phyloP scores from a whole-genome alignment of 768 basidiomycete genomes.

The Tylopilus balloui region DNA sequence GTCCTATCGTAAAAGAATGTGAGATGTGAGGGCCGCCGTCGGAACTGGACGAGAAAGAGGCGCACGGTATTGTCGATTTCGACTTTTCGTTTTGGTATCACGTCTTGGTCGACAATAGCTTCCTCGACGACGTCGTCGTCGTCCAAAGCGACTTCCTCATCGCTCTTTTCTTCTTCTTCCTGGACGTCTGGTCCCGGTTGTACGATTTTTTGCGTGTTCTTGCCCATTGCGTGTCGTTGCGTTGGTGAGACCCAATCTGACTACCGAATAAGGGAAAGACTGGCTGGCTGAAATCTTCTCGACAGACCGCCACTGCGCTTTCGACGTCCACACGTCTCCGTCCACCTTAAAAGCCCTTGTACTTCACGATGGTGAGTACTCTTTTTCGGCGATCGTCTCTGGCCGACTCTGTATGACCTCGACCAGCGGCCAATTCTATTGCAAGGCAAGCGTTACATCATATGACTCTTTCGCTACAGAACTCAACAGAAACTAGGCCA shows the following conservation, averaged over 20 bases:
- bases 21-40: background rate
- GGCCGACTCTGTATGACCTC: background rate
- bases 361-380: conserved; percentile 15
- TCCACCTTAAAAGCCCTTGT: background rate
- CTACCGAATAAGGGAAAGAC: conserved; percentile 24
- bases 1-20: conserved; percentile 39
- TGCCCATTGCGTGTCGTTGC: conserved; percentile 13
- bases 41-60: conserved; percentile 7
- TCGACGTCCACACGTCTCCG: background rate
- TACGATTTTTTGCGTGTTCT: conserved; percentile 2
- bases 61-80: conserved; percentile 71
- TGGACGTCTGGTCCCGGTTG: conserved; percentile 8
- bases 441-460: conserved; percentile 43
- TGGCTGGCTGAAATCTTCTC: conserved; percentile 15
- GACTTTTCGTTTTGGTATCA: conserved; percentile 69
- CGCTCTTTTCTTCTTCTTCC: conserved; percentile 26
- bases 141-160: conserved; percentile 56
- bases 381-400: background rate
- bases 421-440: conserved; percentile 67
- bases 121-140: conserved; percentile 75
- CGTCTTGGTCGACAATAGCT: conserved; percentile 68
- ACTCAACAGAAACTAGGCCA: conserved; percentile 57
- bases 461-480: conserved; percentile 1
- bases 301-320: background rate
- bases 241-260: background rate